Evolutionary conservation across 2,329 filamentous ascomycete genomes (phyloP).

Genomic region (Juglanconis oblonga): DNA sequence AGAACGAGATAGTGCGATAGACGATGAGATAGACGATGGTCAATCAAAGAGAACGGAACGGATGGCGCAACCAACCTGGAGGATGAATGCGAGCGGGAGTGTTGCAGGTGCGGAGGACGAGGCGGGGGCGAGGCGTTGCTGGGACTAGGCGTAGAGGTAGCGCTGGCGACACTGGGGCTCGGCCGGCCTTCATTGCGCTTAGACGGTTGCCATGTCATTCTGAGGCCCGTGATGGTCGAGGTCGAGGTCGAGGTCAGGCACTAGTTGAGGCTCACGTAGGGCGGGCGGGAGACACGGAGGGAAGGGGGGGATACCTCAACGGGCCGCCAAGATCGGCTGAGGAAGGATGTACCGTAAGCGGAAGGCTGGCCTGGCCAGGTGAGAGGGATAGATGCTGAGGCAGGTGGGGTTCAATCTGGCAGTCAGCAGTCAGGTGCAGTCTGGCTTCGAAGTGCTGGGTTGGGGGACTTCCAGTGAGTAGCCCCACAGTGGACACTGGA

Average conservation of each 20-base stretch:
- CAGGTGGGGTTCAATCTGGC: background rate
- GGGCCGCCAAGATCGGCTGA: background rate
- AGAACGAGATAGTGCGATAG: background rate
- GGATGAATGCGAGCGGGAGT: constrained; percentile 6
- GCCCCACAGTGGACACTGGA: background rate
- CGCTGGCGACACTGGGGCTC: constrained; percentile 1
- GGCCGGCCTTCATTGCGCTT: constrained; percentile 17
- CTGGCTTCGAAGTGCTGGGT: background rate
- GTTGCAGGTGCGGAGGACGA: constrained; percentile 2
- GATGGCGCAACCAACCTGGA: constrained; percentile 11
- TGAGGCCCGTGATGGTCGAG: background rate
- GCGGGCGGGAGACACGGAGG: background rate
- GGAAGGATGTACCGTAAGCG: background rate
- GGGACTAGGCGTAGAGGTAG: constrained; percentile 3
- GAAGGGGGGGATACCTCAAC: background rate
- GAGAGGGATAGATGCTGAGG: background rate
- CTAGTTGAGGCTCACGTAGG: background rate
- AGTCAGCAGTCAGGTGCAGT: background rate
- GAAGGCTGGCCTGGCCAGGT: background rate
- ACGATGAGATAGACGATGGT: background rate
- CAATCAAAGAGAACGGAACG: background rate
- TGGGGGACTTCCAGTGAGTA: background rate
- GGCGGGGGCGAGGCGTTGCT: constrained; percentile 2
- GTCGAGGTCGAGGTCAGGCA: background rate
- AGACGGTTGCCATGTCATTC: constrained; percentile 19